Evolutionary conservation across 768 basidiomycete genomes (phyloP).

Genomic region (Guyanaporus albipodus): DNA sequence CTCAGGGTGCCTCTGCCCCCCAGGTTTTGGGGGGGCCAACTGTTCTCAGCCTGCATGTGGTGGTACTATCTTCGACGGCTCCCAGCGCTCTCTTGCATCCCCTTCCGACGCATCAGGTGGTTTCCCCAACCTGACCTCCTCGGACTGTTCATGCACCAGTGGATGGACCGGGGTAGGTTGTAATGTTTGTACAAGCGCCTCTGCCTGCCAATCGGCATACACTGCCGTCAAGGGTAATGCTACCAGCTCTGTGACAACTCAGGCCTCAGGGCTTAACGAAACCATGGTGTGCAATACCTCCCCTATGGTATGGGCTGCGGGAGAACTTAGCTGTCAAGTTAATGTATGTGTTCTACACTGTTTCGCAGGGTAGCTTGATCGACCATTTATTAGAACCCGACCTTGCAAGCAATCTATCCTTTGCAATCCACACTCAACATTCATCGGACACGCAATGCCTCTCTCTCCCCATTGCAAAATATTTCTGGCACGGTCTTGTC

Average conservation of each 20-base stretch:
- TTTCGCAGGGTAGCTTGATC: not conserved
- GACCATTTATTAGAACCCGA: slow-evolving; percentile 61
- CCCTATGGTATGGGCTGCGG: slow-evolving; percentile 69
- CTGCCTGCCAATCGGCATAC: slow-evolving; percentile 67
- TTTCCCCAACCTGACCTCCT: slow-evolving; percentile 63
- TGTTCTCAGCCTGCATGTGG: slow-evolving; percentile 75
- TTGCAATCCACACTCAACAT: slow-evolving; percentile 71
- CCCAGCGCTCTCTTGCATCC: slow-evolving; percentile 49
- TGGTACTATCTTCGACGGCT: slow-evolving; percentile 75
- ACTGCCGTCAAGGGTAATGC: slow-evolving; percentile 38
- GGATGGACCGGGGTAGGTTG: slow-evolving; percentile 81
- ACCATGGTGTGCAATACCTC: slow-evolving; percentile 69
- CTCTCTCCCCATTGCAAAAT: slow-evolving; percentile 55
- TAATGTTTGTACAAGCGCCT: slow-evolving; percentile 69
- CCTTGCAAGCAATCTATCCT: slow-evolving; percentile 73
- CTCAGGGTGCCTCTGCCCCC: slow-evolving; percentile 65
- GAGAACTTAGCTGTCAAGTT: slow-evolving; percentile 84
- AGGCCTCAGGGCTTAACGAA: slow-evolving; percentile 44
- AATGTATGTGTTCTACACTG: slow-evolving; percentile 49
- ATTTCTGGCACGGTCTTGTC: slow-evolving; percentile 25
- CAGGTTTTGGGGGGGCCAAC: slow-evolving; percentile 70
- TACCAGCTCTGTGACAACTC: slow-evolving; percentile 28
- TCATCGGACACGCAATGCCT: slow-evolving; percentile 66
- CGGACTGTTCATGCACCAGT: slow-evolving; percentile 62
- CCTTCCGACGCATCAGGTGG: slow-evolving; percentile 33